Evolutionary conservation across 352 stramenopile species (phyloP), one percentile per base, ranked within the genome.

Genomic region (Phytopythium kandeliae): DNA sequence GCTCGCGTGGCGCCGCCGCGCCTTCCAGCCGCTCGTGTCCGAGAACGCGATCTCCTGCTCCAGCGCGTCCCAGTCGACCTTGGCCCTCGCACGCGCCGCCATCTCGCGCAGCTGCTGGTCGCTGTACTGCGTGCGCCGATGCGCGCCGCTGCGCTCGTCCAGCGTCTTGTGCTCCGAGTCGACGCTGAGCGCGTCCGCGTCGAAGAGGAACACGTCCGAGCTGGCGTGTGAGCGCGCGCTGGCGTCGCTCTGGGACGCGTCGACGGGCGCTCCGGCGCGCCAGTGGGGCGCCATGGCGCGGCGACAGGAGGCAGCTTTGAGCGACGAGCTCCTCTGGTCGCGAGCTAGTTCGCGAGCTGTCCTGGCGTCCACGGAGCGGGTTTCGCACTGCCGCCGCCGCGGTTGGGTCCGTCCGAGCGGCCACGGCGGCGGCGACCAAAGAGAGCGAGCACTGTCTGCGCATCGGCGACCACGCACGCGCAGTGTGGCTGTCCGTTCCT

Each of bases 81-180:
- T 38, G 8, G 59, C 55, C 10, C 57, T 54, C 40, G 65, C 62
- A 4, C 58, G 56, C 26, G 57, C 59, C 13, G 56, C 67, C 36
- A 75, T 36, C 33, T 71, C 64, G 24, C 71, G 59, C 52, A 81
- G 30, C 17, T 62, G 58, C 42, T 73, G 70, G 52, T 81, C 65
- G 48, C 62, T 69, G 45, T 40, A 51, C 45, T 17, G 11, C 11
- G 45, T 51, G 30, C 45, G 45, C 2, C 45, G 25, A 6, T 48
- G 42, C 9, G 24, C 8, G 9, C 42, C n/a, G 42, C 42, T 26
- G 42, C 15, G n/a, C 7, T 36, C 42, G 25, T 26, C 15, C 13
- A 6, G 16, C 13, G n/a, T 11, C 42, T 17, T 10, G 25, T 15
- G 26, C 25, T 48, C 42, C 2, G 25, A 6, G 25, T 48, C 42